phyloP scores from a whole-genome alignment of 75 land plant species.

The Picea glauca region DNA sequence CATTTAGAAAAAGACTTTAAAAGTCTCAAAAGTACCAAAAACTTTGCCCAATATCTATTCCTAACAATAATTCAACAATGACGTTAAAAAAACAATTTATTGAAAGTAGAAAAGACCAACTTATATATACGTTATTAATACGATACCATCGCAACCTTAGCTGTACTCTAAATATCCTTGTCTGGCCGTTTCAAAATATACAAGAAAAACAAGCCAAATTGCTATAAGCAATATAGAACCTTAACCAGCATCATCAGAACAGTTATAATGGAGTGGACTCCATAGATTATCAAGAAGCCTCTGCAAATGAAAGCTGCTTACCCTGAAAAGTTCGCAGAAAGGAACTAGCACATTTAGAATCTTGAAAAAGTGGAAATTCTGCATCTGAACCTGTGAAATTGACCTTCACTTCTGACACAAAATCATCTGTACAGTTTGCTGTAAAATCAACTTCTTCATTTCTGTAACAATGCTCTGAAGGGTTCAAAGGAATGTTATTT shows the following conservation, averaged over 20 bases:
- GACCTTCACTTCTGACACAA: not conserved
- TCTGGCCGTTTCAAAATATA: too few species aligned
- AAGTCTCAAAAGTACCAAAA: not conserved
- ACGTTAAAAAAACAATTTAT: not conserved
- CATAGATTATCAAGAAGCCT: slow-evolving; percentile 20
- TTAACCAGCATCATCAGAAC: not conserved
- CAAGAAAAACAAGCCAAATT: not conserved
- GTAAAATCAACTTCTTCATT: not conserved
- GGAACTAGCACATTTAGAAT: slow-evolving; percentile 21
- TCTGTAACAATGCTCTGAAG: not conserved
- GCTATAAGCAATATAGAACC: not conserved
- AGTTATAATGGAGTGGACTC: not conserved
- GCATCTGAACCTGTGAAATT: slow-evolving; percentile 1
- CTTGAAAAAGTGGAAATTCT: slow-evolving; percentile 9
- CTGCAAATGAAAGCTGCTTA: slow-evolving; percentile 22
- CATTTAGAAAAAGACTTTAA: not conserved
- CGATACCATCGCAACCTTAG: not conserved
- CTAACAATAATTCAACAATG: not conserved
- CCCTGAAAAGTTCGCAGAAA: slow-evolving; percentile 17
- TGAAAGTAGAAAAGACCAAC: not conserved
- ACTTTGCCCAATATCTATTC: not conserved
- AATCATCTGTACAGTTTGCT: slow-evolving; percentile 1
- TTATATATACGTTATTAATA: not conserved
- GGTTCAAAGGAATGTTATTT: not conserved
- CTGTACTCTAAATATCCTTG: not conserved